These are phyloP conservation scores for Ceratocystis variospora DNA, from an alignment of 2,329 filamentous ascomycete species.

Conservation along the genomic window DNA sequence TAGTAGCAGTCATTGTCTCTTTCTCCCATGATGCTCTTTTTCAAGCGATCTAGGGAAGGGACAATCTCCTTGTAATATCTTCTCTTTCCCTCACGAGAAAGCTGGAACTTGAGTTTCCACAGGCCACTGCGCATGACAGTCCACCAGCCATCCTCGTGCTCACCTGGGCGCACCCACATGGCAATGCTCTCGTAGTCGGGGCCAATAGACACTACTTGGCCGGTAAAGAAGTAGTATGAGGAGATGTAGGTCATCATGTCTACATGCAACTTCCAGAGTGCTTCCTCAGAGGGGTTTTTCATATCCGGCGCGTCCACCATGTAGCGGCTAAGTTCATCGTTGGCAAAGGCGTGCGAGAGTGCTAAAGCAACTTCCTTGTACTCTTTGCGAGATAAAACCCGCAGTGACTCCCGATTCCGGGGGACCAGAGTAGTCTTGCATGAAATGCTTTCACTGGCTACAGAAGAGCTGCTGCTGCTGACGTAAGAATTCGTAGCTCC, in stretches of 20 bases:
- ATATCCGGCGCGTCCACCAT: constrained; percentile 59
- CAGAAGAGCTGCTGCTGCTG: background rate
- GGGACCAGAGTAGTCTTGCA: constrained; percentile 33
- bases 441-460: background rate
- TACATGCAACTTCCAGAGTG: constrained; percentile 63
- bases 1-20: constrained; percentile 61
- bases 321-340: constrained; percentile 62
- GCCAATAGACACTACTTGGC: constrained; percentile 60
- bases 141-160: constrained; percentile 58
- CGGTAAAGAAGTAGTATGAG: constrained; percentile 60
- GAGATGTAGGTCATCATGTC: constrained; percentile 66
- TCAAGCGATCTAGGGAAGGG: constrained; percentile 59
- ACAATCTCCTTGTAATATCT: constrained; percentile 69
- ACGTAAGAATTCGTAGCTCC: constrained; percentile 23
- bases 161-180: constrained; percentile 65
- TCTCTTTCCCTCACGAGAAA: constrained; percentile 54
- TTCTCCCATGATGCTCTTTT: constrained; percentile 52
- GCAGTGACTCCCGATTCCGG: constrained; percentile 27
- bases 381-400: constrained; percentile 45
- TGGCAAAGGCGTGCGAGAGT: constrained; percentile 63
- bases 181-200: constrained; percentile 65
- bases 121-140: constrained; percentile 61
- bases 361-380: constrained; percentile 57
- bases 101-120: constrained; percentile 63
- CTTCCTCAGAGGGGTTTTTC: constrained; percentile 46